A percentile compares a stretch with the other conserved stretches of the same genome.
Conservation (phyloP, 2,329 filamentous ascomycete genomes). For the Penicillium sp. region DNA sequence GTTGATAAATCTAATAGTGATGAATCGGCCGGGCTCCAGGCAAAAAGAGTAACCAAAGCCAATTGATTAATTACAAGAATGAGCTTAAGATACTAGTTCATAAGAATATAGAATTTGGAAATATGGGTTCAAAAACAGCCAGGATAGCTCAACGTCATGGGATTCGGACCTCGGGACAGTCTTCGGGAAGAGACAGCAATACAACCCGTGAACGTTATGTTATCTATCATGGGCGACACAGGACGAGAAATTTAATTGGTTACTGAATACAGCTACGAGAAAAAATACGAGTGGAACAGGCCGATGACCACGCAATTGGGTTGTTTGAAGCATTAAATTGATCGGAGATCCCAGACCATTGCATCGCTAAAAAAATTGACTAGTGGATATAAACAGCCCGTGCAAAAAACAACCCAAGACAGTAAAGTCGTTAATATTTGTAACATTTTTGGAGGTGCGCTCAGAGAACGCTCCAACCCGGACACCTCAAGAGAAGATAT, state of each 20-base stretch:
- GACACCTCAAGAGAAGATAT: slow-evolving; percentile 17
- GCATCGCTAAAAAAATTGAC: slow-evolving; percentile 32
- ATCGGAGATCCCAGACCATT: slow-evolving; percentile 35
- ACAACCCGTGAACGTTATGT: too few species aligned
- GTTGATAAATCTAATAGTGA: too few species aligned
- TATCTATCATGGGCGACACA: too few species aligned
- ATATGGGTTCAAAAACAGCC: not conserved
- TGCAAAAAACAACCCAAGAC: slow-evolving; percentile 36
- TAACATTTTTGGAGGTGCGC: slow-evolving; percentile 16
- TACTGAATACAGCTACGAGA: not conserved
- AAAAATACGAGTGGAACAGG: not conserved
- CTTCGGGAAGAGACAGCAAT: not conserved
- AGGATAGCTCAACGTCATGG: not conserved
- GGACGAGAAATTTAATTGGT: too few species aligned
- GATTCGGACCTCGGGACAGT: slow-evolving; percentile 1
- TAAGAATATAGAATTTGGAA: not conserved
- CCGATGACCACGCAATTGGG: slow-evolving; percentile 23
- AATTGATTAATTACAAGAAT: not conserved
- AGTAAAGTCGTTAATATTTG: slow-evolving; percentile 21
- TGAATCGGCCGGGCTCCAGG: not conserved
- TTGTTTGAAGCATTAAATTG: slow-evolving; percentile 38
- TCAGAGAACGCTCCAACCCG: slow-evolving; percentile 1
- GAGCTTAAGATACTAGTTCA: not conserved
- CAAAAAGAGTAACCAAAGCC: not conserved
- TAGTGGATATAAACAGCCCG: slow-evolving; percentile 31